Evolutionary conservation across 306 rosid genomes (phyloP).

Genomic region (Carpinus fangiana): DNA sequence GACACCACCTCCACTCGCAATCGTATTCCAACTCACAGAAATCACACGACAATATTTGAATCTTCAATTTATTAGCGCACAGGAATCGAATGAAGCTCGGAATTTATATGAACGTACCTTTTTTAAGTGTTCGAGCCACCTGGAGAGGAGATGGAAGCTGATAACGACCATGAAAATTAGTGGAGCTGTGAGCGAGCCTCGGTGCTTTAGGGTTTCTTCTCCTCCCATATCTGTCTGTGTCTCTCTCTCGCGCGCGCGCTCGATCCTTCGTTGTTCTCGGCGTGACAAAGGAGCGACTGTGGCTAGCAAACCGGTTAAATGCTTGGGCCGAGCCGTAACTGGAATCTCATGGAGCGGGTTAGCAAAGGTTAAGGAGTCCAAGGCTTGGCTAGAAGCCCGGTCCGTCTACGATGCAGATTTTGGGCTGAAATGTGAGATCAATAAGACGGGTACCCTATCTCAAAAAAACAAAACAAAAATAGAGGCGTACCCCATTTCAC

Average conservation of each 20-base stretch:
- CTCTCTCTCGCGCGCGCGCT: too few species aligned
- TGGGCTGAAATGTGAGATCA: not conserved
- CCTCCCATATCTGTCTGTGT: slow-evolving; percentile 26
- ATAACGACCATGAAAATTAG: slow-evolving; percentile 51
- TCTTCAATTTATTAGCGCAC: not conserved
- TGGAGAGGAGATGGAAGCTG: slow-evolving; percentile 55
- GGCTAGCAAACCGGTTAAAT: too few species aligned
- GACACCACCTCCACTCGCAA: not conserved
- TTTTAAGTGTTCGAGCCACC: slow-evolving; percentile 54
- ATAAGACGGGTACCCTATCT: too few species aligned
- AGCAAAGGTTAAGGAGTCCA: not conserved
- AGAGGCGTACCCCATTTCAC: too few species aligned
- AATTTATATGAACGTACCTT: slow-evolving; percentile 36
- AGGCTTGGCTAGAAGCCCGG: not conserved
- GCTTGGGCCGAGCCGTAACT: too few species aligned
- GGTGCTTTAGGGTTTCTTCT: slow-evolving; percentile 35
- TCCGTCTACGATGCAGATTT: not conserved
- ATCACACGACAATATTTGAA: not conserved
- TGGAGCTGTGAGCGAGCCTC: slow-evolving; percentile 63
- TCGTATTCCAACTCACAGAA: not conserved
- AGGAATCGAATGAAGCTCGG: not conserved
- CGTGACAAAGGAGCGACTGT: too few species aligned
- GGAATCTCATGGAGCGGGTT: not conserved
- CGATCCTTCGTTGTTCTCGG: too few species aligned
- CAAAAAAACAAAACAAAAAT: too few species aligned